Conservation (phyloP, 352 stramenopile genomes). For the Pythium phragmitis region DNA sequence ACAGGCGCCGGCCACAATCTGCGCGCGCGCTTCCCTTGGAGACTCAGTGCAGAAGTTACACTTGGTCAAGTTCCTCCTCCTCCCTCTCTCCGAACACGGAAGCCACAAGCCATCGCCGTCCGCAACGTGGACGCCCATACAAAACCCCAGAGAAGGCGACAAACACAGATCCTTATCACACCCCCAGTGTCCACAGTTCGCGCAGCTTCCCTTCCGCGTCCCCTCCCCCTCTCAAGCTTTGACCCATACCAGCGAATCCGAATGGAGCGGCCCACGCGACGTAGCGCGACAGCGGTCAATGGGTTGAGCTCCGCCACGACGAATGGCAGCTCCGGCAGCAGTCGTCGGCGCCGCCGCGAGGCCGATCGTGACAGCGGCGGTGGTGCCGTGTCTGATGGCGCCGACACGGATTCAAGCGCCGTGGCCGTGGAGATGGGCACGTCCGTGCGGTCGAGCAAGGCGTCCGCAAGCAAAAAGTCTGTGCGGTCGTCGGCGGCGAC, state of each 20-base stretch:
- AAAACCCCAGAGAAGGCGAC: neutral
- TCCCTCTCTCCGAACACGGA: slow-evolving; percentile 2
- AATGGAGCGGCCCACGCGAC: slow-evolving; percentile 63
- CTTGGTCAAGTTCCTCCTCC: slow-evolving; percentile 5
- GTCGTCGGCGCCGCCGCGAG: slow-evolving; percentile 38
- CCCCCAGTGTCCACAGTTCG: neutral
- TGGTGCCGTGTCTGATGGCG: slow-evolving; percentile 45
- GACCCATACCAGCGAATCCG: neutral
- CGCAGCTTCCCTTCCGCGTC: neutral
- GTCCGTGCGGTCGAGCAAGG: slow-evolving; percentile 15
- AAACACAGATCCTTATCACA: neutral
- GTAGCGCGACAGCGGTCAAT: slow-evolving; percentile 31
- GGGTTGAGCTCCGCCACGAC: slow-evolving; percentile 23
- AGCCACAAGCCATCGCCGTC: slow-evolving; percentile 4
- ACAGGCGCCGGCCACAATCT: slow-evolving; percentile 13
- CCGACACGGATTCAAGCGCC: slow-evolving; percentile 60
- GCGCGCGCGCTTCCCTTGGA: slow-evolving; percentile 14
- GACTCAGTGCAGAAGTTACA: slow-evolving; percentile 23
- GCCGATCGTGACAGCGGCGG: slow-evolving; percentile 28
- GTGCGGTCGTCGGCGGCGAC: neutral
- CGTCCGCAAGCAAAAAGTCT: slow-evolving; percentile 14
- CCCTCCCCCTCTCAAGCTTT: neutral
- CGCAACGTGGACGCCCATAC: slow-evolving; percentile 17
- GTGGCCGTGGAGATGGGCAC: slow-evolving; percentile 21
- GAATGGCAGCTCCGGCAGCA: slow-evolving; percentile 28